A percentile compares a stretch with the other conserved stretches of the same genome.
These are phyloP conservation scores for Deinandra increscens DNA, from an alignment of 129 eudicot genomes.

Conservation along the genomic window DNA sequence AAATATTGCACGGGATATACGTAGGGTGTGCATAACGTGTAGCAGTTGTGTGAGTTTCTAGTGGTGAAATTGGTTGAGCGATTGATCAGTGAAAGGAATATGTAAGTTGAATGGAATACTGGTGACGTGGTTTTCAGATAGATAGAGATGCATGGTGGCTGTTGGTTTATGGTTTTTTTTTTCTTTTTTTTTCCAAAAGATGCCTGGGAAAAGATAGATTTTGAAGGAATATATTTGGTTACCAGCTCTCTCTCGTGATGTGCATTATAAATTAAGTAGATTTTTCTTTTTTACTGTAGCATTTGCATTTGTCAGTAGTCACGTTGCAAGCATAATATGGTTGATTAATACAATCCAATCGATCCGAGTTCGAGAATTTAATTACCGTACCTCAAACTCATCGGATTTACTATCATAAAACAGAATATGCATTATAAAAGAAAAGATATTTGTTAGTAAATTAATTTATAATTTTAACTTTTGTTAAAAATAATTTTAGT, in stretches of 20 bases:
- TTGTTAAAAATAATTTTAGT: no score
- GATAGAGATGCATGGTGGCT: constrained; percentile 19
- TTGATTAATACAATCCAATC: background rate
- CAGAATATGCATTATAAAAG: background rate
- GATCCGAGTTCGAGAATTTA: background rate
- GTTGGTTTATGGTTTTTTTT: constrained; percentile 25
- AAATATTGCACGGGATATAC: no score
- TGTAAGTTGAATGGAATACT: constrained; percentile 5
- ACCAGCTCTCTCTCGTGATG: constrained; percentile 32
- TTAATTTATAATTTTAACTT: no score
- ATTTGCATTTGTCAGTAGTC: constrained; percentile 27
- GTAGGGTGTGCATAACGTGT: constrained; percentile 24
- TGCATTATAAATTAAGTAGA: constrained; percentile 29
- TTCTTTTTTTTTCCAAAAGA: constrained; percentile 21
- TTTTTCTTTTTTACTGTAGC: constrained; percentile 22
- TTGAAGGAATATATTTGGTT: constrained; percentile 42
- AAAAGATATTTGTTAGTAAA: no score
- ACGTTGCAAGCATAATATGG: constrained; percentile 16
- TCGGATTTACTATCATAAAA: background rate
- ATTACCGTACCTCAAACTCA: constrained; percentile 12
- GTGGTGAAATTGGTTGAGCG: background rate
- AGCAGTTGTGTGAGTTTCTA: constrained; percentile 5
- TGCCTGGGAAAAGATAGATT: constrained; percentile 31
- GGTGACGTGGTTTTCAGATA: constrained; percentile 27
- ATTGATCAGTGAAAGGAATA: constrained; percentile 30